These are phyloP conservation scores for Malassezia equina DNA, from an alignment of 1,284 basidiomycete species.

Conservation along the genomic window DNA sequence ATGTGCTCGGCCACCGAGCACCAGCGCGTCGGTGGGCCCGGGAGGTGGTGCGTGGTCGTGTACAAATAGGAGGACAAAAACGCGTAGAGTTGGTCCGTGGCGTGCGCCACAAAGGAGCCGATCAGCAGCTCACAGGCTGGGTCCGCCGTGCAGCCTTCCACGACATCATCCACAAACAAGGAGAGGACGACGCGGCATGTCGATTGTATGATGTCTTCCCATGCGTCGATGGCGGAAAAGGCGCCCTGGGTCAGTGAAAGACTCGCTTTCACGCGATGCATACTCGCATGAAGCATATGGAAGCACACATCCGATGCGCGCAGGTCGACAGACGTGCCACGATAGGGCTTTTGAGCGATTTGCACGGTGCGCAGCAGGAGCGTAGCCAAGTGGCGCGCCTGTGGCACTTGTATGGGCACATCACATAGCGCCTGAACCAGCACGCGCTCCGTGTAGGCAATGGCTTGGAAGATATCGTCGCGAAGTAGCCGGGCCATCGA, in stretches of 20 bases:
- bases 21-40: neutral
- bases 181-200: conserved; percentile 1
- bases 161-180: conserved; percentile 1
- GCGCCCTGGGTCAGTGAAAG: neutral
- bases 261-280: neutral
- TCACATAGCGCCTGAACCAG: neutral
- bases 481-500: neutral
- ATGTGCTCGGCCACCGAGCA: neutral
- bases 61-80: neutral
- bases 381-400: neutral
- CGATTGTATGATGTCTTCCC: neutral
- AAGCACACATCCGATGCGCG: neutral
- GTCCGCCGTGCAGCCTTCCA: neutral
- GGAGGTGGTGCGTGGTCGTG: neutral
- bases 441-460: neutral
- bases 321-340: neutral
- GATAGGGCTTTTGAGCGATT: neutral
- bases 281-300: conserved; percentile 1
- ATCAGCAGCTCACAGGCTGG: neutral
- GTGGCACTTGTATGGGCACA: neutral
- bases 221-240: neutral
- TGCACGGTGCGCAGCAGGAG: neutral
- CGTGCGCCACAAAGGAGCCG: neutral
- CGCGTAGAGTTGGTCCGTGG: neutral
- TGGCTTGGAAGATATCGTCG: neutral